Conservation (phyloP, 306 rosid genomes). For the Amphicarpaea edgeworthii region DNA sequence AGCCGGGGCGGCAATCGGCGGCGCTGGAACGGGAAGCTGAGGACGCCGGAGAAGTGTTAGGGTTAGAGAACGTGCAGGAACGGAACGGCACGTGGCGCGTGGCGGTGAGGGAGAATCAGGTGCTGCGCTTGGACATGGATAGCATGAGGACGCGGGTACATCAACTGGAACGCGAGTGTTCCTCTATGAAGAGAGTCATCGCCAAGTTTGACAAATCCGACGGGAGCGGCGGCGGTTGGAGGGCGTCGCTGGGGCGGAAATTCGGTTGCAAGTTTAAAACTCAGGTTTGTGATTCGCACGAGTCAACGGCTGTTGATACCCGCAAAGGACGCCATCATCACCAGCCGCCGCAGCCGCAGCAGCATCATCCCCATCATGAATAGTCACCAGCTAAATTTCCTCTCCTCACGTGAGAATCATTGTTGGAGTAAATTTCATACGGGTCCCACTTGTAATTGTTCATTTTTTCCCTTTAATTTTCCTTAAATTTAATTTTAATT, state of each 20-base stretch:
- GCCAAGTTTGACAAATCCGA: slow-evolving; percentile 66
- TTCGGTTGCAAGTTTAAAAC: slow-evolving; percentile 94
- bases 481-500: slow-evolving; percentile 37
- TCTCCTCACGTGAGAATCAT: slow-evolving; percentile 46
- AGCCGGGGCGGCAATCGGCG: slow-evolving; percentile 56
- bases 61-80: slow-evolving; percentile 47
- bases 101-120: slow-evolving; percentile 95
- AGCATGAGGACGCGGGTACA: slow-evolving; percentile 99
- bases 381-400: slow-evolving; percentile 36
- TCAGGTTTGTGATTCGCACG: slow-evolving; percentile 94
- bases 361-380: slow-evolving; percentile 60
- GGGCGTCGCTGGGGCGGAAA: slow-evolving; percentile 63
- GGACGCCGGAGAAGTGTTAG: slow-evolving; percentile 34
- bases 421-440: slow-evolving; percentile 31
- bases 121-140: slow-evolving; percentile 95
- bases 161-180: slow-evolving; percentile 92
- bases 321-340: slow-evolving; percentile 68
- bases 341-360: slow-evolving; percentile 42
- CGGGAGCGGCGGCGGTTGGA: slow-evolving; percentile 55
- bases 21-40: slow-evolving; percentile 46
- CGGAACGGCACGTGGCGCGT: slow-evolving; percentile 67
- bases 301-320: slow-evolving; percentile 69
- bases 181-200: slow-evolving; percentile 83
- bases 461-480: slow-evolving; percentile 1
- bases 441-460: slow-evolving; percentile 43